phyloP scores from a whole-genome alignment of 2,329 filamentous ascomycete genomes.

The Diaporthe nobilis region DNA sequence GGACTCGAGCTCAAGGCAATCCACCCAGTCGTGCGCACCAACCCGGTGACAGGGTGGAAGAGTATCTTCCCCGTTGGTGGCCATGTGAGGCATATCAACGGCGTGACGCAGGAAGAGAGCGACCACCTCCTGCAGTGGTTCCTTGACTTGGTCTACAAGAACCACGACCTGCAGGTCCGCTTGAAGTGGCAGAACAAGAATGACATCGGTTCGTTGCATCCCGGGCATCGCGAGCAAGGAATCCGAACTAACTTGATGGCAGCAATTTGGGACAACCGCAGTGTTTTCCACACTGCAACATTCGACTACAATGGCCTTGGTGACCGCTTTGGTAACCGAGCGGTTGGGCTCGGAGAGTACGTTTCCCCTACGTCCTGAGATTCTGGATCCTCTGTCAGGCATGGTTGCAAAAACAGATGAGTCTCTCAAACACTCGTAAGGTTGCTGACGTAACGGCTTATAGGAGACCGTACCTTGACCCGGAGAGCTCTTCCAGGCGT shows the following conservation, averaged over 20 bases:
- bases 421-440: too few species aligned
- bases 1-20: slow-evolving; percentile 63
- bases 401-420: background rate
- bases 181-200: slow-evolving; percentile 61
- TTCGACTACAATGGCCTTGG: slow-evolving; percentile 69
- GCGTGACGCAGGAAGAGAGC: slow-evolving; percentile 58
- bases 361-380: background rate
- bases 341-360: slow-evolving; percentile 66
- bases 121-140: slow-evolving; percentile 58
- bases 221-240: too few species aligned
- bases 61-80: slow-evolving; percentile 61
- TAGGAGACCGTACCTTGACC: slow-evolving; percentile 65
- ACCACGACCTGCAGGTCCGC: slow-evolving; percentile 65
- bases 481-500: slow-evolving; percentile 61
- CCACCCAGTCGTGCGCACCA: slow-evolving; percentile 72
- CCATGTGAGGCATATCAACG: slow-evolving; percentile 60
- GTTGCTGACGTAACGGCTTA: background rate
- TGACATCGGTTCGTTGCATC: slow-evolving; percentile 53
- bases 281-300: slow-evolving; percentile 70
- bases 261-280: slow-evolving; percentile 75
- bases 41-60: slow-evolving; percentile 76
- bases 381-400: fast-evolving
- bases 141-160: slow-evolving; percentile 57
- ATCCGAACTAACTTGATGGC: background rate
- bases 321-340: slow-evolving; percentile 64